Evolutionary conservation across 2,329 filamentous ascomycete genomes (phyloP), one percentile per base, ranked within the genome.

Genomic region (Penicillium sp.): DNA sequence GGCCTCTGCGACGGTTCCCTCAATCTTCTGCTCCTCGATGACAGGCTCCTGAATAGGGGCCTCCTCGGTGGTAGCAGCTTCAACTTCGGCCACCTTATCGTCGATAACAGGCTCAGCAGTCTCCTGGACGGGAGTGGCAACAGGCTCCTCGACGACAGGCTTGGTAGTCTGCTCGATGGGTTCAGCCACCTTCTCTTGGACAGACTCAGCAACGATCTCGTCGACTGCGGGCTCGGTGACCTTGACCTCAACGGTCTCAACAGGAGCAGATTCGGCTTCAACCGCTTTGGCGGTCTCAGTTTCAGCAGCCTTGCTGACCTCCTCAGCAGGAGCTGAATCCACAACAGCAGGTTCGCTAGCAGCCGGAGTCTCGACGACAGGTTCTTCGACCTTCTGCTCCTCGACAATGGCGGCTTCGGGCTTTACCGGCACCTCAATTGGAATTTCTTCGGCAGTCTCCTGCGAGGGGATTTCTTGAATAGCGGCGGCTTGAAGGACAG

Each of bases 211-310:
- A 22, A 22, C 19, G 19, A 22, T 22, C 19, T 22, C 19, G 19
- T 22, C 19, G 19, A 22, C 52, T 2, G 52, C 55, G 6, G 57
- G 45, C n/a, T 57, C 49, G 54, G 37, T 35, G 19, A 54, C n/a
- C 2, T 33, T 33, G 10, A 38, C 45, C 25, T 54, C 57, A 7
- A 33, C 8, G 10, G 19, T 5, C 22, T 58, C 65, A 49, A 19
- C 59, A 48, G 62, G 55, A 56, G 37, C 52, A 40, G 59, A 16
- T 5, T 6, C 8, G 10, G 19, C 35, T 19, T 51, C 55, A 4
- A 33, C 28, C n/a, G 16, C 6, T 26, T 59, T 64, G 51, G n/a
- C 58, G 43, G 59, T 52, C 45, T 59, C 60, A 45, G 60, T 61
- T 13, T 33, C 22, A 13, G 51, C 54, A 48, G 51, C 14, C 22